Evolutionary conservation across 176 grass and related monocot species (phyloP).

Genomic region (Carex scoparia): DNA sequence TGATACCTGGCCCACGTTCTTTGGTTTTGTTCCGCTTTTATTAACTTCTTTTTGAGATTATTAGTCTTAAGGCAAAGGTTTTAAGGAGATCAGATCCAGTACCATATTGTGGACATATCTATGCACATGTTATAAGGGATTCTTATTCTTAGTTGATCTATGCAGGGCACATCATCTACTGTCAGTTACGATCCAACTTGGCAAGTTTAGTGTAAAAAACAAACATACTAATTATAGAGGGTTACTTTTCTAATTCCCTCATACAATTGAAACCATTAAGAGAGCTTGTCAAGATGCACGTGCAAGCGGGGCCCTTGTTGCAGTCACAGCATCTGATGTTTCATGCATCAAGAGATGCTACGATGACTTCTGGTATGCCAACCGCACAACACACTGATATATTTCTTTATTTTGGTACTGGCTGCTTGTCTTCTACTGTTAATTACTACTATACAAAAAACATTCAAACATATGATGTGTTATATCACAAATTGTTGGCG

Average conservation of each 20-base stretch:
- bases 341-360: no score
- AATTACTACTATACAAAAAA: no score
- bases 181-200: slow-evolving; percentile 63
- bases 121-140: slow-evolving; percentile 4
- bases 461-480: no score
- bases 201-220: slow-evolving; percentile 69
- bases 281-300: slow-evolving; percentile 82
- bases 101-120: not conserved
- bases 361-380: no score
- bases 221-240: slow-evolving; percentile 78
- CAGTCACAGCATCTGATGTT: slow-evolving; percentile 55
- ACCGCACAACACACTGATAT: no score
- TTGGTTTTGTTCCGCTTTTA: not conserved
- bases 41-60: not conserved
- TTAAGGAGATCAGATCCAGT: not conserved
- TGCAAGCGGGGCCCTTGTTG: slow-evolving; percentile 71
- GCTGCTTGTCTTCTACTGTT: no score
- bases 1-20: not conserved
- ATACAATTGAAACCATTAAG: slow-evolving; percentile 86
- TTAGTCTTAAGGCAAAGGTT: not conserved
- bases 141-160: slow-evolving; percentile 14
- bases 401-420: no score
- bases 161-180: slow-evolving; percentile 77
- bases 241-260: slow-evolving; percentile 80
- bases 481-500: no score